These are phyloP conservation scores for Glycine latifolia DNA, from an alignment of 306 rosid genomes.

Conservation along the genomic window DNA sequence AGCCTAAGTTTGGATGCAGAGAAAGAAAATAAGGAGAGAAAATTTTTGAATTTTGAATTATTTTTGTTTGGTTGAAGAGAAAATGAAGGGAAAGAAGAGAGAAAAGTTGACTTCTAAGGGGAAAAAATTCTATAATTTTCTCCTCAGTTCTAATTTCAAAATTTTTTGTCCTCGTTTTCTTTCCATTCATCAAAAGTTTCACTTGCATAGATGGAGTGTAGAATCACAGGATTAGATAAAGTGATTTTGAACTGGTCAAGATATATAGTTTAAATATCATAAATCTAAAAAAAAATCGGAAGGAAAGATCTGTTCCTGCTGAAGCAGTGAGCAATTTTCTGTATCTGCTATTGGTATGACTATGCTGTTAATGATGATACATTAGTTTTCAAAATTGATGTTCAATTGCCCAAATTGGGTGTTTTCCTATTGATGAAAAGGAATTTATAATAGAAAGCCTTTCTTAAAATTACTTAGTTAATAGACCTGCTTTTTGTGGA, in stretches of 20 bases:
- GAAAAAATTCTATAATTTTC: no score
- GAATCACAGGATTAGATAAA: background rate
- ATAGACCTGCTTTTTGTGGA: background rate
- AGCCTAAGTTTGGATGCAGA: background rate
- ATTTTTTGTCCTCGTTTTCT: background rate
- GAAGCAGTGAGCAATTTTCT: background rate
- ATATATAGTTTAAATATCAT: background rate
- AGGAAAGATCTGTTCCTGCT: no score
- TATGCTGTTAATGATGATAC: background rate
- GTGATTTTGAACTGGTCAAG: background rate
- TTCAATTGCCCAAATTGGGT: constrained; percentile 4
- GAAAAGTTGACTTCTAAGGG: background rate
- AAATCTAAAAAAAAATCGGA: background rate
- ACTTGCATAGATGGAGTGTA: background rate
- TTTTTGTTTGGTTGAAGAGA: background rate
- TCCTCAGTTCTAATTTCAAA: background rate
- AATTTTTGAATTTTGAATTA: no score
- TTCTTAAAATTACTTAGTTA: constrained; percentile 3
- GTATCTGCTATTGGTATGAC: background rate
- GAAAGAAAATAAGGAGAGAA: background rate
- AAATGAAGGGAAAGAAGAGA: background rate
- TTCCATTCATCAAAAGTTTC: background rate
- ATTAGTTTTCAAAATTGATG: no score
- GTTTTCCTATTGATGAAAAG: constrained; percentile 1
- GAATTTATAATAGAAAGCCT: background rate